These are phyloP conservation scores for Gymnopilus dilepis DNA, from an alignment of 768 basidiomycete species.

Conservation along the genomic window DNA sequence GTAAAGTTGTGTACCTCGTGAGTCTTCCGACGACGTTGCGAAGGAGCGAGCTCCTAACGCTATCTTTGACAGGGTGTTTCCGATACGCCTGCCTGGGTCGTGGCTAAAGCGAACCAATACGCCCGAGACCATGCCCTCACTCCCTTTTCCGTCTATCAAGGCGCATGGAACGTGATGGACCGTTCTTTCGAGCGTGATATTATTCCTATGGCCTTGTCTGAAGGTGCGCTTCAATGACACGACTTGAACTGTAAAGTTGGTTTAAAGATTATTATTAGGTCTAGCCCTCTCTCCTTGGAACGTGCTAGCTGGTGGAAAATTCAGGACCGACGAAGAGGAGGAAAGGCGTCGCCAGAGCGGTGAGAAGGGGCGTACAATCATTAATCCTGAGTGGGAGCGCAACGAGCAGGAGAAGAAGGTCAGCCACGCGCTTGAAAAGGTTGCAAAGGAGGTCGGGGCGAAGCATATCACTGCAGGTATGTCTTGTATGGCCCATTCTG, in stretches of 20 bases:
- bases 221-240: constrained; percentile 36
- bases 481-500: constrained; percentile 32
- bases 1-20: constrained; percentile 55
- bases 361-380: constrained; percentile 44
- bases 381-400: constrained; percentile 46
- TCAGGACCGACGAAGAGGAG: constrained; percentile 57
- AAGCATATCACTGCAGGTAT: constrained; percentile 51
- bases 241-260: too few relatives aligned
- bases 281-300: constrained; percentile 40
- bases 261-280: constrained; percentile 25
- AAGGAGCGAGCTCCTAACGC: not conserved
- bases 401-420: constrained; percentile 48
- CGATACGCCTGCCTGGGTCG: constrained; percentile 55
- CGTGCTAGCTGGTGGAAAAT: constrained; percentile 44
- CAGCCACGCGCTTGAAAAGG: constrained; percentile 50
- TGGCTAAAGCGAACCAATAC: constrained; percentile 53
- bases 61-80: constrained; percentile 37
- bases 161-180: constrained; percentile 46
- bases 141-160: constrained; percentile 62
- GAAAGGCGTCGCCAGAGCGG: constrained; percentile 29
- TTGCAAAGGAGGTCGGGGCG: constrained; percentile 54
- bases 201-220: constrained; percentile 48
- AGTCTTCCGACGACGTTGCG: not conserved
- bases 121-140: constrained; percentile 52
- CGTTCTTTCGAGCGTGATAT: constrained; percentile 61